These are phyloP conservation scores for Harrya chromipes DNA, from an alignment of 768 basidiomycete genomes.

Conservation along the genomic window DNA sequence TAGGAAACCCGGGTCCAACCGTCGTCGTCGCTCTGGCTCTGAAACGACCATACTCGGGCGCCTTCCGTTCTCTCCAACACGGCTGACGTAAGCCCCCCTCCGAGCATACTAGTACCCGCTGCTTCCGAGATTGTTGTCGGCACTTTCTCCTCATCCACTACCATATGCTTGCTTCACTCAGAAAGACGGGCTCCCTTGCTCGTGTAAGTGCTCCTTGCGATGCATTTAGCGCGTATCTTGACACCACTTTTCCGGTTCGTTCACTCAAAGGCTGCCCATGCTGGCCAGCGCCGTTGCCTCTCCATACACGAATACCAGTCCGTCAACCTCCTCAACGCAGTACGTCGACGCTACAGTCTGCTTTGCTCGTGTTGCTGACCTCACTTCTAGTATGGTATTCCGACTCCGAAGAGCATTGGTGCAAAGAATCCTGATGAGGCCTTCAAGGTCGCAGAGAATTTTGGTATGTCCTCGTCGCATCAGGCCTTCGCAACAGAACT, in stretches of 20 bases:
- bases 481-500: background rate
- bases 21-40: conserved; percentile 77
- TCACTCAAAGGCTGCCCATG: conserved; percentile 54
- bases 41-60: conserved; percentile 12
- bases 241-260: background rate
- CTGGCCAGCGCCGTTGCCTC: conserved; percentile 85
- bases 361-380: background rate
- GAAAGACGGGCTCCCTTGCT: conserved; percentile 62
- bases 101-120: background rate
- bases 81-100: conserved; percentile 42
- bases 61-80: conserved; percentile 1
- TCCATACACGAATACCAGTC: conserved; percentile 99
- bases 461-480: conserved; percentile 51
- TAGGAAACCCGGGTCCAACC: conserved; percentile 42
- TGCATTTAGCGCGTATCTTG: no score
- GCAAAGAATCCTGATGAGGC: conserved; percentile 91
- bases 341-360: conserved; percentile 35
- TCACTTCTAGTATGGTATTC: conserved; percentile 82
- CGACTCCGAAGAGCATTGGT: conserved; percentile 86
- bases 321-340: conserved; percentile 90
- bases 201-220: conserved; percentile 43
- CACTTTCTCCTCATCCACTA: conserved; percentile 25
- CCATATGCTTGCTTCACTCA: conserved; percentile 63
- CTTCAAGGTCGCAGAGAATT: conserved; percentile 81
- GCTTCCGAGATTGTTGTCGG: conserved; percentile 11